Evolutionary conservation across 2,329 filamentous ascomycete genomes (phyloP).

Genomic region (Alternaria consortialis): DNA sequence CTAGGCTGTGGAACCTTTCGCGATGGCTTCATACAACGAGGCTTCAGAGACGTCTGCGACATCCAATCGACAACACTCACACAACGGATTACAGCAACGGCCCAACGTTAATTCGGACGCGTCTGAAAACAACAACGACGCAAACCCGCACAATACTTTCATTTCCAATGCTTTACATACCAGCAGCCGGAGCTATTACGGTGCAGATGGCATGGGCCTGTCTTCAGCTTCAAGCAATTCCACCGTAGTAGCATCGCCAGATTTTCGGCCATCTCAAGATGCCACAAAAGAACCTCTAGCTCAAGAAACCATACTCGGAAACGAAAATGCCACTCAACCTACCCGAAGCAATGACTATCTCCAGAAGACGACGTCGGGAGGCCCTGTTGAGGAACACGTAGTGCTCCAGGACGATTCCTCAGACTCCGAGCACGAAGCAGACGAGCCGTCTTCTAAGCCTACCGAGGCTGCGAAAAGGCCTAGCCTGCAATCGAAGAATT

Average conservation of each 20-base stretch:
- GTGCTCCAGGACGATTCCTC: slow-evolving; percentile 26
- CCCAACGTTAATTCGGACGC: slow-evolving; percentile 10
- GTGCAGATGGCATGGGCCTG: slow-evolving; percentile 13
- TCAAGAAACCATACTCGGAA: not conserved
- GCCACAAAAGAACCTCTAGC: not conserved
- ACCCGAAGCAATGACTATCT: not conserved
- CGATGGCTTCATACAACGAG: slow-evolving; percentile 44
- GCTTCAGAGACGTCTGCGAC: slow-evolving; percentile 45
- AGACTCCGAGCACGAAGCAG: slow-evolving; percentile 35
- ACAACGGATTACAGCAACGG: slow-evolving; percentile 27
- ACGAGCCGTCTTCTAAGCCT: slow-evolving; percentile 31
- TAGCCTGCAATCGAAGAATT: slow-evolving; percentile 26
- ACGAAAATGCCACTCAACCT: not conserved
- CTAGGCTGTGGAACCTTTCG: slow-evolving; percentile 10
- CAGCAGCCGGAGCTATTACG: slow-evolving; percentile 25
- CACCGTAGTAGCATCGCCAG: slow-evolving; percentile 20
- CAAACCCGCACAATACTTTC: slow-evolving; percentile 15
- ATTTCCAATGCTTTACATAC: slow-evolving; percentile 34
- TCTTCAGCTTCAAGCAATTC: slow-evolving; percentile 24
- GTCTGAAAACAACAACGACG: slow-evolving; percentile 3
- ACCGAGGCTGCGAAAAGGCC: slow-evolving; percentile 28
- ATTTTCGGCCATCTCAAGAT: slow-evolving; percentile 4
- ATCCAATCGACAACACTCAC: slow-evolving; percentile 33
- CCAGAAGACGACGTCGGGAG: slow-evolving; percentile 5
- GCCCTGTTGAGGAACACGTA: slow-evolving; percentile 24